Conservation (phyloP, 768 basidiomycete genomes). For the Kockovaella imperatae region DNA sequence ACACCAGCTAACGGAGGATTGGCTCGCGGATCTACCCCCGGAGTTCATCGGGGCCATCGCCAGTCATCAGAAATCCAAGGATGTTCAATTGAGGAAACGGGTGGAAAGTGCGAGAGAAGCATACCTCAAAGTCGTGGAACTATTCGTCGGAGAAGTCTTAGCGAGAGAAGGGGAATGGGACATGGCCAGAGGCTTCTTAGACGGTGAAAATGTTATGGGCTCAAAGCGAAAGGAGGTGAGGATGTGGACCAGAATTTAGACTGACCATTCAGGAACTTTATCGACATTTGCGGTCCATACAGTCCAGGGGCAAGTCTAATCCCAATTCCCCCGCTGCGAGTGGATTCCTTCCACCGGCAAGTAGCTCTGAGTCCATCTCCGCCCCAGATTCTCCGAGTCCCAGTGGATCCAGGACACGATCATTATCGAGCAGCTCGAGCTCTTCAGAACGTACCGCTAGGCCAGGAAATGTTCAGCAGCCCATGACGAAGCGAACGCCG, state of each 20-base stretch:
- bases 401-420: background rate
- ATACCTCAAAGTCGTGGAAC: slow-evolving; percentile 33
- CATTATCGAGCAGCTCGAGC: slow-evolving; percentile 13
- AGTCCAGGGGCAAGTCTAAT: slow-evolving; percentile 7
- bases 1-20: slow-evolving; percentile 26
- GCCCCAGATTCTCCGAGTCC: slow-evolving; percentile 1
- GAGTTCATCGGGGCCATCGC: slow-evolving; percentile 6
- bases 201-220: slow-evolving; percentile 29
- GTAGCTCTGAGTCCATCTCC: slow-evolving; percentile 16
- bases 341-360: slow-evolving; percentile 17
- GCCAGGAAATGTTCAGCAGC: slow-evolving; percentile 3
- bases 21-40: slow-evolving; percentile 26
- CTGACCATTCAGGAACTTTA: slow-evolving; percentile 17
- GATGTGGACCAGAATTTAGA: background rate
- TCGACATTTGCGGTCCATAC: slow-evolving; percentile 22
- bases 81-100: slow-evolving; percentile 5
- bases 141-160: slow-evolving; percentile 36
- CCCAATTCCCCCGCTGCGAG: slow-evolving; percentile 12
- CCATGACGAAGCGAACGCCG: background rate
- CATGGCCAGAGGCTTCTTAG: slow-evolving; percentile 37
- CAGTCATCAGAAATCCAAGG: background rate
- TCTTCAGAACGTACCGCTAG: slow-evolving; percentile 29
- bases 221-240: slow-evolving; percentile 39
- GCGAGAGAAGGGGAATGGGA: slow-evolving; percentile 34
- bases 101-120: slow-evolving; percentile 29